phyloP scores from a whole-genome alignment of 2,329 filamentous ascomycete genomes.

The Fusarium abutilonis region DNA sequence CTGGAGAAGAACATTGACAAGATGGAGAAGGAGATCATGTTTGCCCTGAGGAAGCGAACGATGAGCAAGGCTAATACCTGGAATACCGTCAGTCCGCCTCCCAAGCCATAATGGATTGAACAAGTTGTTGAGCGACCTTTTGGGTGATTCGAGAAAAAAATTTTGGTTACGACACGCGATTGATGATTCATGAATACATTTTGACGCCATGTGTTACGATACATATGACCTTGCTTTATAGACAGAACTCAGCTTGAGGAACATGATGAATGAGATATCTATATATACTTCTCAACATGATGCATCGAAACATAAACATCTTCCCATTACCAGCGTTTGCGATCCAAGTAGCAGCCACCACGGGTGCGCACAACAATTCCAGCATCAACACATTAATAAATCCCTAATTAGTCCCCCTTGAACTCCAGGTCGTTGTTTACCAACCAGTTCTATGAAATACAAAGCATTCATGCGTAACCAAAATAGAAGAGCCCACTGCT shows the following conservation, averaged over 20 bases:
- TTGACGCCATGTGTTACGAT: slow-evolving; percentile 17
- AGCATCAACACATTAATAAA: slow-evolving; percentile 16
- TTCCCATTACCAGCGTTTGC: slow-evolving; percentile 1
- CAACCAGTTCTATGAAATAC: slow-evolving; percentile 17
- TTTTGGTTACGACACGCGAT: slow-evolving; percentile 7
- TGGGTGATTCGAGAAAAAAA: not conserved
- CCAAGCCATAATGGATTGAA: slow-evolving; percentile 30
- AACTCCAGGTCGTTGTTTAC: slow-evolving; percentile 34
- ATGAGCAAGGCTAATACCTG: slow-evolving; percentile 66
- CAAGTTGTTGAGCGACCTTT: not conserved
- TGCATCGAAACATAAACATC: slow-evolving; percentile 19
- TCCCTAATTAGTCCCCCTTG: slow-evolving; percentile 12
- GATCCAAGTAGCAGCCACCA: slow-evolving; percentile 1
- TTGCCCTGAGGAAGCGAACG: slow-evolving; percentile 64
- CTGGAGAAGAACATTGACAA: slow-evolving; percentile 64
- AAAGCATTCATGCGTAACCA: slow-evolving; percentile 25
- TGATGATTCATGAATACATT: slow-evolving; percentile 33
- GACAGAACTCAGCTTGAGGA: slow-evolving; percentile 11
- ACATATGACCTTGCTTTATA: slow-evolving; percentile 25
- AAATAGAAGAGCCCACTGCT: slow-evolving; percentile 16
- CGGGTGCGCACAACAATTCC: slow-evolving; percentile 1
- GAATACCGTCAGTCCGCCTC: slow-evolving; percentile 53
- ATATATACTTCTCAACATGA: slow-evolving; percentile 10
- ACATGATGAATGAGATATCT: slow-evolving; percentile 17
- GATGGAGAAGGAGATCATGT: slow-evolving; percentile 68